These are phyloP conservation scores for Melanomma pulvis-pyrius DNA, from an alignment of 495 filamentous ascomycete species.

Conservation along the genomic window DNA sequence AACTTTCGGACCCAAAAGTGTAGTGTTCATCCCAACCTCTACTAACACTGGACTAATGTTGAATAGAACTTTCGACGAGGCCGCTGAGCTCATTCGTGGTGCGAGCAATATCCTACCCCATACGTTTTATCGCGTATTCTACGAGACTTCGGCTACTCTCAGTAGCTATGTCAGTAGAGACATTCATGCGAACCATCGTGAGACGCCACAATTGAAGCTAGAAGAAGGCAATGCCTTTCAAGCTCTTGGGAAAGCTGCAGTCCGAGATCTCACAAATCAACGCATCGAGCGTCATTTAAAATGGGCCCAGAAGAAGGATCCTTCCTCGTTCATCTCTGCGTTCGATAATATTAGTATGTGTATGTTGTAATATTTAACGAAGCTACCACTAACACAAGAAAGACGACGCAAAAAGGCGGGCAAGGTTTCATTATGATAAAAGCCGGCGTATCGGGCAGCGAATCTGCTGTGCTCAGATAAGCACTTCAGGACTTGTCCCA, in stretches of 20 bases:
- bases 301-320: slow-evolving; percentile 13
- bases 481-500: neutral
- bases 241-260: neutral
- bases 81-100: neutral
- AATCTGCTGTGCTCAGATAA: slow-evolving; percentile 1
- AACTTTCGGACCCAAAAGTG: neutral
- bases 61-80: slow-evolving; percentile 8
- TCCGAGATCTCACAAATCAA: neutral
- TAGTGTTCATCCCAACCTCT: neutral
- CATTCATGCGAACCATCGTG: slow-evolving; percentile 6
- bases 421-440: neutral
- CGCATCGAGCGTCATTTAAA: slow-evolving; percentile 13
- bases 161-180: neutral
- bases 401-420: slow-evolving; percentile 1
- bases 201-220: neutral
- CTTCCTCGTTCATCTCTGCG: slow-evolving; percentile 16
- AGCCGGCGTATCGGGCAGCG: slow-evolving; percentile 1
- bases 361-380: neutral
- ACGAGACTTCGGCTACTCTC: slow-evolving; percentile 19
- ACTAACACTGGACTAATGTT: neutral
- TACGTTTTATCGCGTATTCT: slow-evolving; percentile 4
- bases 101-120: neutral
- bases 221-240: slow-evolving; percentile 7
- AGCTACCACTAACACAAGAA: neutral
- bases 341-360: slow-evolving; percentile 2